Conservation (phyloP, 169 alveolate genomes). For the Plasmodium blacklocki region DNA sequence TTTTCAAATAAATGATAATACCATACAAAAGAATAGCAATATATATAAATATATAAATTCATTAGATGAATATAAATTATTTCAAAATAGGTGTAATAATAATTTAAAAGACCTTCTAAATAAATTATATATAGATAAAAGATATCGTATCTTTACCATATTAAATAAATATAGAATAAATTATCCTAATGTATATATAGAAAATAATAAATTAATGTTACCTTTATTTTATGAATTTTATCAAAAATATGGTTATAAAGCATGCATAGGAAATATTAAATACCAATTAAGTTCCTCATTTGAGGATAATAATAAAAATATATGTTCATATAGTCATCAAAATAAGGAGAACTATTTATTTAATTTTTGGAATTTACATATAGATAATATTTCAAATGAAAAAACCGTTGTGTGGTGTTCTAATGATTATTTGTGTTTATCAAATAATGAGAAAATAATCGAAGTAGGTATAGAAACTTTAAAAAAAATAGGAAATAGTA, state of each 20-base stretch:
- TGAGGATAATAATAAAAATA: background rate
- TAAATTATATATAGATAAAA: constrained; percentile 45
- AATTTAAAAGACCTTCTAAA: constrained; percentile 47
- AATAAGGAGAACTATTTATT: background rate
- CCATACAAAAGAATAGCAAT: background rate
- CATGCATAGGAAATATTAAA: constrained; percentile 33
- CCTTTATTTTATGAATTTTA: constrained; percentile 49
- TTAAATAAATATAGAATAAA: constrained; percentile 53
- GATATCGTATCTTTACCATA: constrained; percentile 65
- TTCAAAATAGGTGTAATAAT: constrained; percentile 43
- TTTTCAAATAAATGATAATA: background rate
- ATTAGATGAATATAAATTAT: constrained; percentile 7
- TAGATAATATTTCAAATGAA: background rate
- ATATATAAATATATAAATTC: background rate
- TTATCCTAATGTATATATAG: constrained; percentile 71
- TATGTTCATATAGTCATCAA: background rate
- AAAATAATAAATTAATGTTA: constrained; percentile 43
- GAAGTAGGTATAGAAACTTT: constrained; percentile 87
- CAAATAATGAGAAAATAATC: constrained; percentile 88
- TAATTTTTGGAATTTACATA: background rate
- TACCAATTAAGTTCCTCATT: background rate
- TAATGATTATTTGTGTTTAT: constrained; percentile 92
- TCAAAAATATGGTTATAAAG: constrained; percentile 63
- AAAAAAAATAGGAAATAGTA: constrained; percentile 88
- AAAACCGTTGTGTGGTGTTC: constrained; percentile 84